Percentiles rank a stretch among this genome's conserved stretches.
Conservation (phyloP, 2,329 filamentous ascomycete genomes). For the Calonectria crousiana region DNA sequence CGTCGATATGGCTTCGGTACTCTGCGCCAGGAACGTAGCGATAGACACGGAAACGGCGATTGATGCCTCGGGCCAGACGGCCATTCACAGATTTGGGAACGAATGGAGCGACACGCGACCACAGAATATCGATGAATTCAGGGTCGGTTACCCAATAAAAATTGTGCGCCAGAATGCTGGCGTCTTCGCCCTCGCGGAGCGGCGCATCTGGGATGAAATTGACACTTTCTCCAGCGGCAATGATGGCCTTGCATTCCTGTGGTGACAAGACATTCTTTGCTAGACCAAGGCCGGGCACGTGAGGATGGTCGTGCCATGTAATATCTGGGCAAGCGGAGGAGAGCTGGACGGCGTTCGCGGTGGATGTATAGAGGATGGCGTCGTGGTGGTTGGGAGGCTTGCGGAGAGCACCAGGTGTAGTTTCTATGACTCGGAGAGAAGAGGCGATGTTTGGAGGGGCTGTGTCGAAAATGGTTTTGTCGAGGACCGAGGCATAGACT, state of each 20-base stretch:
- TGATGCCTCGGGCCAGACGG: conserved; percentile 71
- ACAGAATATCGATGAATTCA: conserved; percentile 72
- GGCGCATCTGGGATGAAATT: conserved; percentile 77
- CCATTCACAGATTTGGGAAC: conserved; percentile 69
- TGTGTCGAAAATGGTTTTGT: conserved; percentile 64
- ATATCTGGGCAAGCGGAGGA: conserved; percentile 58
- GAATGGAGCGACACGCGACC: conserved; percentile 69
- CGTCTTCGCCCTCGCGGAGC: conserved; percentile 73
- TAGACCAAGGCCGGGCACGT: conserved; percentile 71
- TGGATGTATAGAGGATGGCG: conserved; percentile 73
- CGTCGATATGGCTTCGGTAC: conserved; percentile 78
- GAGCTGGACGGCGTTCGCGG: conserved; percentile 68
- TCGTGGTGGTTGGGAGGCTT: conserved; percentile 78
- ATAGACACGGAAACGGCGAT: conserved; percentile 78
- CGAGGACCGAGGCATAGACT: conserved; percentile 69
- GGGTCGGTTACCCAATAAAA: conserved; percentile 79
- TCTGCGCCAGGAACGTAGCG: conserved; percentile 80
- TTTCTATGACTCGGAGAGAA: conserved; percentile 71
- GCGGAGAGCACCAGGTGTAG: conserved; percentile 68
- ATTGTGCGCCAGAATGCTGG: conserved; percentile 77
- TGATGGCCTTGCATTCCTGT: conserved; percentile 74
- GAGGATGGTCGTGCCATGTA: conserved; percentile 70
- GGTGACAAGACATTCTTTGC: conserved; percentile 71
- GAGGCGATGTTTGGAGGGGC: conserved; percentile 52
- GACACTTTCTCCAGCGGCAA: conserved; percentile 74